Evolutionary conservation across 441 rosid genomes (phyloP), one percentile per base, ranked within the genome.

Genomic region (Erodium trifolium): DNA sequence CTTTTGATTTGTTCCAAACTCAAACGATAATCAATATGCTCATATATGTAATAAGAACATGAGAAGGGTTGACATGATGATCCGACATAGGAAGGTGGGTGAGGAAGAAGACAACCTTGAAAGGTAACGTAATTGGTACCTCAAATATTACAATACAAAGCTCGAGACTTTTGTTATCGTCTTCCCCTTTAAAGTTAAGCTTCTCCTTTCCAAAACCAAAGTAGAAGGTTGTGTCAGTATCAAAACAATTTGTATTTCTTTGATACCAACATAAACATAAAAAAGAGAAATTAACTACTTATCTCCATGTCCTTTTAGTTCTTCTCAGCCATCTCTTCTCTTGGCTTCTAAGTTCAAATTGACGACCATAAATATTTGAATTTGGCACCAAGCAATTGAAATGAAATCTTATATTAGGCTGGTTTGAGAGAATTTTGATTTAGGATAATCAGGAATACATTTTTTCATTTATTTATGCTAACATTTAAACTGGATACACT

Each of bases 81-180:
- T 69, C 83, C 87, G 84, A 83, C 87, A 85, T 41, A 18, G 65
- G 9, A 31, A 81, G 82, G 82, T 82, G 86, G 86, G 71, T 51
- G 7, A 78, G 75, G 71, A 70, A 71, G 27, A 2, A 23, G 27
- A 23, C 27, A 23, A 23, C 27, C 27, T 23, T 23, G 76, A 71
- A 71, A 45, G 71, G 53, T 76, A 78, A 71, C 7, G 10, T 51
- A 51, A 51, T 16, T 57, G 63, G 11, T 27, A 23, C 27, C 27
- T 23, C 27, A 23, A 23, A 23, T 27, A 1, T 18, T 3, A 55
- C 62, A 14, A 17, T 67, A 71, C 76, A 70, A 71, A 71, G 82
- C 27, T 23, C 27, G 27, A 23, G 27, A 23, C 82, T 67, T 67
- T 72, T 74, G 70, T 67, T 80, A 64, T 59, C 74, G 73, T 77